These are phyloP conservation scores for Aspergillus awamori DNA, from an alignment of 2,329 filamentous ascomycete genomes.

Conservation along the genomic window DNA sequence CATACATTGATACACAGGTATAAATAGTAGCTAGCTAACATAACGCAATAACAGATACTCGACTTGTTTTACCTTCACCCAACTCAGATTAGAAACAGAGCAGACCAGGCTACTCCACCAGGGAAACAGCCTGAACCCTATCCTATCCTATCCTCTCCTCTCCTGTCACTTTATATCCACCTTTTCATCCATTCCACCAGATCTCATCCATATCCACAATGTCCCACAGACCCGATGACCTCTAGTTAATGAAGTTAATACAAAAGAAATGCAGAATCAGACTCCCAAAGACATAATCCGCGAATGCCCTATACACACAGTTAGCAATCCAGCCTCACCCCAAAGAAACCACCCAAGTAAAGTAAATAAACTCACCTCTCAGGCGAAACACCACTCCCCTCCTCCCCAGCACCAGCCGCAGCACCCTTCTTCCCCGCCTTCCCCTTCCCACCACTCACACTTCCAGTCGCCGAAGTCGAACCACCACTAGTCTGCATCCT, in stretches of 20 bases:
- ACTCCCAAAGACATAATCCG: slow-evolving; percentile 93
- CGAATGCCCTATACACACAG: slow-evolving; percentile 72
- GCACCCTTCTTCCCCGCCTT: slow-evolving; percentile 29
- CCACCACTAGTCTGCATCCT: slow-evolving; percentile 81
- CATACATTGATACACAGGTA: slow-evolving; percentile 3
- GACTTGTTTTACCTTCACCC: neutral
- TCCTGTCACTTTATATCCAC: neutral
- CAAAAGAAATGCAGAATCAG: slow-evolving; percentile 98
- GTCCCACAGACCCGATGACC: neutral
- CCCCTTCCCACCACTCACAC: slow-evolving; percentile 26
- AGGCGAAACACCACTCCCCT: slow-evolving; percentile 36
- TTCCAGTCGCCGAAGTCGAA: slow-evolving; percentile 58
- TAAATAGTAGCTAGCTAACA: neutral
- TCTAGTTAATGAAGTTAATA: slow-evolving; percentile 97
- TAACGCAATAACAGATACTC: neutral
- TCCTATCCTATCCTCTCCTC: neutral
- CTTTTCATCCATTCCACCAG: slow-evolving; percentile 9
- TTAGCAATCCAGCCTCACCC: neutral
- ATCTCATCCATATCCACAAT: neutral
- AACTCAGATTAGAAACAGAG: neutral
- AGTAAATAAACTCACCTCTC: slow-evolving; percentile 40
- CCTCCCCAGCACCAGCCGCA: neutral
- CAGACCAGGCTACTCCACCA: slow-evolving; percentile 8
- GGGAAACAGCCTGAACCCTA: slow-evolving; percentile 1
- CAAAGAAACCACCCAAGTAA: neutral